Conservation (phyloP, 805 yeast genomes). For the Cyberlindnera subsufficiens region DNA sequence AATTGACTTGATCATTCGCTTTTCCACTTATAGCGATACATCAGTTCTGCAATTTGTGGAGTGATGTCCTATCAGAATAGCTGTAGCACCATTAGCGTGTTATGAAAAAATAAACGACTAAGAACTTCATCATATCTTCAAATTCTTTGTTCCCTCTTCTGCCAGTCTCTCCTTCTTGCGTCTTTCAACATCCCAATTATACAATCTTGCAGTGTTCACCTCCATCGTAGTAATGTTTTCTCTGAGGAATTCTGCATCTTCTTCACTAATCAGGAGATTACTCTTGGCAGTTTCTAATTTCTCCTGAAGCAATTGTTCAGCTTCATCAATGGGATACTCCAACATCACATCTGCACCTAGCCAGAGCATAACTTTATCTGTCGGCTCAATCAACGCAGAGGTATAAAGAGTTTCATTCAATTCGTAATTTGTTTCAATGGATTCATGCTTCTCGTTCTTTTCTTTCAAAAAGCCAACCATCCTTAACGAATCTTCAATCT, state of each 20-base stretch:
- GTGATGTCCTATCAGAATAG: no score
- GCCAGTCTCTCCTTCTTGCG: slow-evolving; percentile 43
- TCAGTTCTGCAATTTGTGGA: no score
- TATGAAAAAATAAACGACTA: neutral
- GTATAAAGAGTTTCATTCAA: slow-evolving; percentile 90
- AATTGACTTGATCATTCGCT: no score
- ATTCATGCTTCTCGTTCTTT: slow-evolving; percentile 35
- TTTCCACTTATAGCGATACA: no score
- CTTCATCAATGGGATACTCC: slow-evolving; percentile 89
- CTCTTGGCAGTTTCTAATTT: slow-evolving; percentile 60
- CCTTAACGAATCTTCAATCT: slow-evolving; percentile 77
- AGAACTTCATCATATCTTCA: slow-evolving; percentile 11
- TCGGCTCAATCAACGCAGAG: slow-evolving; percentile 63
- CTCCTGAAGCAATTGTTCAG: slow-evolving; percentile 57
- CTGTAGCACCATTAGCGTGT: neutral
- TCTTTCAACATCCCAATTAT: slow-evolving; percentile 83
- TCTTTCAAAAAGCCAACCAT: slow-evolving; percentile 57
- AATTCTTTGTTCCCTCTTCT: slow-evolving; percentile 34
- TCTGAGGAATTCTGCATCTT: slow-evolving; percentile 77
- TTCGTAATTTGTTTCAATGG: slow-evolving; percentile 77
- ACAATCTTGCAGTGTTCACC: slow-evolving; percentile 90
- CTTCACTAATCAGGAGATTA: slow-evolving; percentile 59
- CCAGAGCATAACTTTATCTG: slow-evolving; percentile 79
- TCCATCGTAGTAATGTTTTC: slow-evolving; percentile 96
- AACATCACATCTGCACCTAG: slow-evolving; percentile 98